phyloP scores from a whole-genome alignment of 805 yeast genomes.

The Candida easanensis region DNA sequence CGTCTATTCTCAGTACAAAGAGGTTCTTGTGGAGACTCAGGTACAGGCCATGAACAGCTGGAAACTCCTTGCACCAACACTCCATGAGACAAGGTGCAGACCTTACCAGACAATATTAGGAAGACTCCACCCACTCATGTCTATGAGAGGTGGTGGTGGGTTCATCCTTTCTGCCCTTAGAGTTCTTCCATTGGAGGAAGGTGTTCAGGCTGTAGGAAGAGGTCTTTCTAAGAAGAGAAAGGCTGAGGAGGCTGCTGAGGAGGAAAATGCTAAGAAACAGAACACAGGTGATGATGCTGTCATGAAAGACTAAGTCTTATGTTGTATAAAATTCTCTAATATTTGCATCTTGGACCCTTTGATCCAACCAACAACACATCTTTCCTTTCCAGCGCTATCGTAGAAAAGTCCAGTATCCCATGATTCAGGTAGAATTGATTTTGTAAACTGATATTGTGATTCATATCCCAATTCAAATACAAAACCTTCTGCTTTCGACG shows the following conservation, averaged over 20 bases:
- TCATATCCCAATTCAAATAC: slow-evolving; percentile 75
- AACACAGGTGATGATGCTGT: slow-evolving; percentile 3
- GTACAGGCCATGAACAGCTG: slow-evolving; percentile 64
- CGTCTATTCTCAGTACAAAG: slow-evolving; percentile 78
- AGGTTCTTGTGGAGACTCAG: slow-evolving; percentile 70
- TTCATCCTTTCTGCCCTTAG: slow-evolving; percentile 74
- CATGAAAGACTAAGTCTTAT: neutral
- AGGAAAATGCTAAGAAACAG: too few species aligned
- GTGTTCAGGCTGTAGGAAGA: slow-evolving; percentile 70
- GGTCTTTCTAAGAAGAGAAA: slow-evolving; percentile 40
- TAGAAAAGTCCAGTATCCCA: slow-evolving; percentile 50
- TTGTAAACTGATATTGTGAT: slow-evolving; percentile 50
- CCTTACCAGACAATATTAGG: slow-evolving; percentile 93
- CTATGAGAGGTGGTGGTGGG: slow-evolving; percentile 91
- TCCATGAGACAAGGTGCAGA: slow-evolving; percentile 78
- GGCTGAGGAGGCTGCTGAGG: slow-evolving; percentile 29
- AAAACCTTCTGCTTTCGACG: slow-evolving; percentile 48
- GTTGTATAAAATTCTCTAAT: slow-evolving; percentile 3
- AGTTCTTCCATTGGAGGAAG: slow-evolving; percentile 67
- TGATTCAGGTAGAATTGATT: slow-evolving; percentile 15
- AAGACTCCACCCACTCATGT: slow-evolving; percentile 92
- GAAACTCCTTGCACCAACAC: slow-evolving; percentile 76
- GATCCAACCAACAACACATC: slow-evolving; percentile 69
- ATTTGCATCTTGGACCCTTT: slow-evolving; percentile 20
- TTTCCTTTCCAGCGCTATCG: slow-evolving; percentile 50